phyloP scores from a whole-genome alignment of 148 eudicot genomes.

The Persicaria maculosa region DNA sequence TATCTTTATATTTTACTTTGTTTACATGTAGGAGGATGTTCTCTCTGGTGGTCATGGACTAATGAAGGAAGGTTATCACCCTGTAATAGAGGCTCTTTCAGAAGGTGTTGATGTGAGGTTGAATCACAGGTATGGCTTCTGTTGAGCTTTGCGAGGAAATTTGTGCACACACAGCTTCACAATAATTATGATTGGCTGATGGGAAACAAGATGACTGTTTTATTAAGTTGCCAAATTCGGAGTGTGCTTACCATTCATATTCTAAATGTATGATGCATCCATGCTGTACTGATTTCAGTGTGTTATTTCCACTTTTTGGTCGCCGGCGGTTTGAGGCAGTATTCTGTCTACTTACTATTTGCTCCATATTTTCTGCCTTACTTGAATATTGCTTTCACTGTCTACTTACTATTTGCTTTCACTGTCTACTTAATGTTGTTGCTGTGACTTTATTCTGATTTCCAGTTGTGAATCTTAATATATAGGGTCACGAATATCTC shows the following conservation, averaged over 20 bases:
- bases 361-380: too few relatives aligned
- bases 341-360: background rate
- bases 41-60: constrained; percentile 97
- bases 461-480: constrained; percentile 4
- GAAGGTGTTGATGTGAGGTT: constrained; percentile 69
- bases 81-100: constrained; percentile 74
- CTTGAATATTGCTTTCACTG: background rate
- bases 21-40: constrained; percentile 73
- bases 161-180: background rate
- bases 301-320: background rate
- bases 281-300: background rate
- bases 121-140: constrained; percentile 61
- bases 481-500: constrained; percentile 71
- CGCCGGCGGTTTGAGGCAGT: too few relatives aligned
- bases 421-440: background rate
- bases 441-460: background rate
- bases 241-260: background rate
- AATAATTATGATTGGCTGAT: background rate
- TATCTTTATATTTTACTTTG: background rate
- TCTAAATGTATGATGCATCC: background rate
- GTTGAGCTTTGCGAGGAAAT: background rate
- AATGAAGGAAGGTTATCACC: constrained; percentile 91
- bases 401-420: background rate
- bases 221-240: background rate
- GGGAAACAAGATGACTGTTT: background rate